Percentiles rank a stretch among this genome's conserved stretches.
Evolutionary conservation across 441 rosid genomes (phyloP).

Genomic region (Arabidopsis lyrata): DNA sequence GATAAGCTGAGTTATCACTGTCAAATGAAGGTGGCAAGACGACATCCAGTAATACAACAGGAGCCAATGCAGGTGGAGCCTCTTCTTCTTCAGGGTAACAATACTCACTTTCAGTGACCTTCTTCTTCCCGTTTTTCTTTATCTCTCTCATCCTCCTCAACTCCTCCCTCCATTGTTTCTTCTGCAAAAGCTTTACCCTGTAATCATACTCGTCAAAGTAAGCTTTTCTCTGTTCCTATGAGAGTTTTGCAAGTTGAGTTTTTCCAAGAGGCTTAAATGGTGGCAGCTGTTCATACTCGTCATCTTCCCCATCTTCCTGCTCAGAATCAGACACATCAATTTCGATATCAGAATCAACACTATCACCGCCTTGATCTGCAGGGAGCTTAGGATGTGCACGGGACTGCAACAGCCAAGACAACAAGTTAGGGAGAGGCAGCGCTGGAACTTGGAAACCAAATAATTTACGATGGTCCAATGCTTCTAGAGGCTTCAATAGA

Average conservation of each 20-base stretch:
- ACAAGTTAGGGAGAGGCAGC: constrained; percentile 82
- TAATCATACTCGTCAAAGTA: constrained; percentile 83
- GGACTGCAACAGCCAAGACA: constrained; percentile 88
- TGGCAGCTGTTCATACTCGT: constrained; percentile 91
- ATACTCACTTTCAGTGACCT: constrained; percentile 44
- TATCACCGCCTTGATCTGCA: constrained; percentile 68
- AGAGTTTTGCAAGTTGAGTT: constrained; percentile 67
- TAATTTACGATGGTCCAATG: constrained; percentile 71
- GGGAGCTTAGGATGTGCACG: constrained; percentile 80
- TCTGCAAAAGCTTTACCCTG: constrained; percentile 75
- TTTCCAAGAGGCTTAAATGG: constrained; percentile 84
- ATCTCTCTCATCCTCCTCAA: constrained; percentile 62
- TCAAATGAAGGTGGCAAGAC: constrained; percentile 79
- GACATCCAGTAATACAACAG: constrained; percentile 70
- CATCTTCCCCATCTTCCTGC: constrained; percentile 67
- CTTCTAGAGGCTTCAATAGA: constrained; percentile 73
- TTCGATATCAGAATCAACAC: constrained; percentile 40
- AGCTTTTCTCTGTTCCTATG: constrained; percentile 68
- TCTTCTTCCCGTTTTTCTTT: constrained; percentile 61
- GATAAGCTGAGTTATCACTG: constrained; percentile 70
- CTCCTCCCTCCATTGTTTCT: constrained; percentile 79
- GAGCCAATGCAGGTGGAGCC: constrained; percentile 61
- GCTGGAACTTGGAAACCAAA: constrained; percentile 77
- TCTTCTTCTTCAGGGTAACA: constrained; percentile 51
- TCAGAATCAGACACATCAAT: constrained; percentile 70